Percentiles rank a stretch among this genome's conserved stretches.
phyloP scores from a whole-genome alignment of 306 rosid species.

The Senna siamea region DNA sequence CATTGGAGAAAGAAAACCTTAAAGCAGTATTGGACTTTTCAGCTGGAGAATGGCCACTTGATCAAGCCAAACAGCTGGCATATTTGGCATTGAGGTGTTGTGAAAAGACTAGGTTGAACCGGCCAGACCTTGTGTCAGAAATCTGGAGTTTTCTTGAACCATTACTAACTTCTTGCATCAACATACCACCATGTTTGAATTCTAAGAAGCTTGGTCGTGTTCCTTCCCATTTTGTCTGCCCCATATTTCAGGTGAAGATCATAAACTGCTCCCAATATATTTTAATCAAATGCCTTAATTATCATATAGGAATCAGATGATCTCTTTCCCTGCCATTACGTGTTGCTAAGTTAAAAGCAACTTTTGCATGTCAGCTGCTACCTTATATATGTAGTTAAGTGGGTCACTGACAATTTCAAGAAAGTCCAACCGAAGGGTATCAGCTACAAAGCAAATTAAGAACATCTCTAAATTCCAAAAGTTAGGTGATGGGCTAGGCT shows the following conservation, averaged over 20 bases:
- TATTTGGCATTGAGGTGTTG: conserved; percentile 81
- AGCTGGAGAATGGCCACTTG: conserved; percentile 94
- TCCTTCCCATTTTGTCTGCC: conserved; percentile 95
- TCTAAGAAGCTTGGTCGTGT: conserved; percentile 66
- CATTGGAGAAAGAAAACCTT: conserved; percentile 62
- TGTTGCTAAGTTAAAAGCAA: conserved; percentile 4
- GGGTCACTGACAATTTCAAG: not conserved
- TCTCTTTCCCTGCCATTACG: conserved; percentile 4
- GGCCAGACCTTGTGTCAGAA: conserved; percentile 73
- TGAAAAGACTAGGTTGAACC: conserved; percentile 48
- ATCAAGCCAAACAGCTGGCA: conserved; percentile 65
- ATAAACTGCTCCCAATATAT: conserved; percentile 26
- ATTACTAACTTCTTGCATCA: conserved; percentile 59
- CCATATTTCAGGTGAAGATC: conserved; percentile 83
- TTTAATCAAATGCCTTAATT: conserved; percentile 22
- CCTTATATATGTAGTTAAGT: too few species aligned
- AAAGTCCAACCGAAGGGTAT: not conserved
- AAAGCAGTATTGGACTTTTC: conserved; percentile 70
- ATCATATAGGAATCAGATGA: not conserved
- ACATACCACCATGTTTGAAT: conserved; percentile 46
- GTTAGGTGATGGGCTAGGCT: not conserved
- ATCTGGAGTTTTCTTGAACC: conserved; percentile 72
- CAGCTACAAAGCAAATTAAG: not conserved
- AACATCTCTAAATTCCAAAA: not conserved
- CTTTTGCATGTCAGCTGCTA: not conserved